A percentile compares a stretch with the other conserved stretches of the same genome.
These are phyloP conservation scores for Coix lacrymajobi DNA, from an alignment of 176 grass and related monocot species.

Conservation along the genomic window DNA sequence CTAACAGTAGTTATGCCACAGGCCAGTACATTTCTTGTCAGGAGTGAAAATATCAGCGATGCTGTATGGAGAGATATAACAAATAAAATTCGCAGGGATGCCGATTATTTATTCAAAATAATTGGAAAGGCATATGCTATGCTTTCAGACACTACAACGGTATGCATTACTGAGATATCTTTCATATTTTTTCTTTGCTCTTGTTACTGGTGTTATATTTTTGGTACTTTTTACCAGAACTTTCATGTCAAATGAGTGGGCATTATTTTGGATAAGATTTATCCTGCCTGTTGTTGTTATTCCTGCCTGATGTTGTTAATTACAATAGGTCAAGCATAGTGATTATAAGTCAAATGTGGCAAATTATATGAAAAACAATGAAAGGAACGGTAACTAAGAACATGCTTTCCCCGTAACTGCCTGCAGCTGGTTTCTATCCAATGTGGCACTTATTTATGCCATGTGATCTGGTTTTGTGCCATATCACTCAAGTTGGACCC, in stretches of 20 bases:
- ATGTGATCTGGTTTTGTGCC: background rate
- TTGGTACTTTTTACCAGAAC: background rate
- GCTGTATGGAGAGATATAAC: constrained; percentile 44
- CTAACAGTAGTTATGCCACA: constrained; percentile 38
- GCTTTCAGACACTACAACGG: constrained; percentile 68
- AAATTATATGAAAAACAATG: background rate
- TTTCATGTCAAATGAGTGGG: background rate
- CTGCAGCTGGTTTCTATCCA: background rate
- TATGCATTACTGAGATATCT: constrained; percentile 21
- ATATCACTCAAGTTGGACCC: background rate
- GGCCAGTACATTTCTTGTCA: constrained; percentile 63
- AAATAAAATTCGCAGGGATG: constrained; percentile 56
- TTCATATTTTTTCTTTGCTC: background rate
- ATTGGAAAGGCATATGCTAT: constrained; percentile 88
- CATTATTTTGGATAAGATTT: background rate
- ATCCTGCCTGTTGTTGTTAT: background rate
- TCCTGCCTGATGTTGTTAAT: background rate
- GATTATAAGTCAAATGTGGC: background rate
- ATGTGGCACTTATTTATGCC: background rate
- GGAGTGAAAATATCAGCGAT: constrained; percentile 69
- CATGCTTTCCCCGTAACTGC: background rate
- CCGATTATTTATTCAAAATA: constrained; percentile 86
- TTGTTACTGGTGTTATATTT: background rate
- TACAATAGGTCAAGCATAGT: background rate
- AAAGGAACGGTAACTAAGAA: background rate